Conservation (phyloP, 2,329 filamentous ascomycete species). For the Alternaria conjuncta region DNA sequence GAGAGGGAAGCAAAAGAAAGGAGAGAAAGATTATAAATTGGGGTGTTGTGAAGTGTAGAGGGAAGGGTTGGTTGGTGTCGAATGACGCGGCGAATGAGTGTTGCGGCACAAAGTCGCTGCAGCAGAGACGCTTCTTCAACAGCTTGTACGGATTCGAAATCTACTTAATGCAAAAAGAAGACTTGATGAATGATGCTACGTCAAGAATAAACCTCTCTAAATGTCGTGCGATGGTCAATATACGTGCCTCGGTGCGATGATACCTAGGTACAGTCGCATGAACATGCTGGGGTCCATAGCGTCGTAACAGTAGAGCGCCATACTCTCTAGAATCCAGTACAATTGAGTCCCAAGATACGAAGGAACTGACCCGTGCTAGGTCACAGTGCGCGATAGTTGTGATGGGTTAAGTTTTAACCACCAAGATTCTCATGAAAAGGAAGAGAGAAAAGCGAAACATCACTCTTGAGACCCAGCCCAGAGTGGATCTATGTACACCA, state of each 20-base stretch:
- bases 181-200: background rate
- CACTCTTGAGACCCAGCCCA: background rate
- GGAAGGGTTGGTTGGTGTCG: background rate
- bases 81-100: background rate
- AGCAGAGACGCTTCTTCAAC: background rate
- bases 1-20: background rate
- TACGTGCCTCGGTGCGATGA: background rate
- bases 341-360: background rate
- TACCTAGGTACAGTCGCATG: background rate
- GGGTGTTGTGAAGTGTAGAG: background rate
- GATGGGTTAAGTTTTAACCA: background rate
- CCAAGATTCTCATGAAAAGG: background rate
- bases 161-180: fast-evolving
- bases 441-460: background rate
- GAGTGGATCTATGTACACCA: background rate
- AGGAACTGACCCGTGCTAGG: background rate
- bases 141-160: background rate
- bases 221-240: background rate
- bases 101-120: background rate
- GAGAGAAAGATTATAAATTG: fast-evolving
- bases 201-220: background rate
- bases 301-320: background rate
- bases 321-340: background rate
- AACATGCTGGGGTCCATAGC: background rate
- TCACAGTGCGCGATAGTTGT: background rate